Evolutionary conservation across 768 basidiomycete genomes (phyloP).

Genomic region (Holtermanniella nyarrowii): DNA sequence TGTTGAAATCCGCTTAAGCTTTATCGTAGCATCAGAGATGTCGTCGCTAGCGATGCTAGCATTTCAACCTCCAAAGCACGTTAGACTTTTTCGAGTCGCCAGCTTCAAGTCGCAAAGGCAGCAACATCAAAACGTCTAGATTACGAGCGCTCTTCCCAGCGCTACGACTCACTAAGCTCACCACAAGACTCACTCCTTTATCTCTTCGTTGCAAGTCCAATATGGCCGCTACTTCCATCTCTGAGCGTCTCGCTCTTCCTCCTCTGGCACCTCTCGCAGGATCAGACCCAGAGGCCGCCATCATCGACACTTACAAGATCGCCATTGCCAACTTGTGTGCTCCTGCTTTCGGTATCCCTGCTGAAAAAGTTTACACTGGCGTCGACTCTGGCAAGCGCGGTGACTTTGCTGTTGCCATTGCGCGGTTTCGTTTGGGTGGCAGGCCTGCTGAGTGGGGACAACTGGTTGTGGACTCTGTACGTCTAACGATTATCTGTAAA

Average conservation of each 20-base stretch:
- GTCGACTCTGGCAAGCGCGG: constrained; percentile 85
- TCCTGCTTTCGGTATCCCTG: constrained; percentile 31
- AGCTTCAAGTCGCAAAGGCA: no score
- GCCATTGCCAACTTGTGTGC: constrained; percentile 30
- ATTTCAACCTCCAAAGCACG: no score
- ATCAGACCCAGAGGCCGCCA: constrained; percentile 15
- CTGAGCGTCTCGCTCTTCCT: constrained; percentile 20
- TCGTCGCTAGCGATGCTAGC: no score
- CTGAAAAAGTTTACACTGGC: constrained; percentile 71
- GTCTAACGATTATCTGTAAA: constrained; percentile 25
- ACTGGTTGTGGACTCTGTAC: constrained; percentile 62
- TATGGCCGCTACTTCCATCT: constrained; percentile 6
- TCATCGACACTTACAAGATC: constrained; percentile 29
- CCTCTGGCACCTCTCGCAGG: constrained; percentile 14
- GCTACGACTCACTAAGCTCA: background rate
- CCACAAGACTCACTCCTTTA: background rate
- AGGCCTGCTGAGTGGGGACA: constrained; percentile 69
- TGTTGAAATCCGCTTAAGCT: no score
- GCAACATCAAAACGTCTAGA: background rate
- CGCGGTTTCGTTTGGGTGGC: constrained; percentile 76
- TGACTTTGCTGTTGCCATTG: constrained; percentile 86
- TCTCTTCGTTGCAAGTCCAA: background rate
- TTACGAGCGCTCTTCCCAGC: background rate
- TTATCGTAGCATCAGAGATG: no score
- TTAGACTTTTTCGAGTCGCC: no score